phyloP scores from a whole-genome alignment of 768 basidiomycete genomes.

The Candolleomyces eurysporus region DNA sequence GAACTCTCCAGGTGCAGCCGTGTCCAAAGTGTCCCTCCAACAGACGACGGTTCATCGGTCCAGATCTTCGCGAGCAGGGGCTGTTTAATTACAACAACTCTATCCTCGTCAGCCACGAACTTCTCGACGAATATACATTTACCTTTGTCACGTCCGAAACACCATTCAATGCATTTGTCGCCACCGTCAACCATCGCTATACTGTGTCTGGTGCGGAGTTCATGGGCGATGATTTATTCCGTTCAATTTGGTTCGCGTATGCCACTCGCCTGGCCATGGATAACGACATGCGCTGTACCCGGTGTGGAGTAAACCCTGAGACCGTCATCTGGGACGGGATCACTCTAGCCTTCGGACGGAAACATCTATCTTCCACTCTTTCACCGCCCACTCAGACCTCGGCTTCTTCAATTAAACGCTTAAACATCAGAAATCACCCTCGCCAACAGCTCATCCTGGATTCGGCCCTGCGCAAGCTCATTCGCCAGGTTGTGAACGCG shows the following conservation, averaged over 20 bases:
- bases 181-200: constrained; percentile 20
- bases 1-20: constrained; percentile 13
- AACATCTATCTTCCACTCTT: too few relatives aligned
- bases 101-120: too few relatives aligned
- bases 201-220: constrained; percentile 14
- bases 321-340: too few relatives aligned
- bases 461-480: neutral
- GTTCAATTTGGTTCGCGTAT: constrained; percentile 32
- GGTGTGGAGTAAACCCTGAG: too few relatives aligned
- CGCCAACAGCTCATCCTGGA: neutral
- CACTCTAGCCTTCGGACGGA: too few relatives aligned
- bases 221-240: constrained; percentile 26
- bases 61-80: constrained; percentile 24
- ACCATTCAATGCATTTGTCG: too few relatives aligned
- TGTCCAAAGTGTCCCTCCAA: constrained; percentile 12
- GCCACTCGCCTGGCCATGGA: constrained; percentile 19
- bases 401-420: too few relatives aligned
- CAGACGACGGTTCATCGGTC: constrained; percentile 24
- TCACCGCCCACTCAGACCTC: too few relatives aligned
- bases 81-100: constrained; percentile 34
- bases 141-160: too few relatives aligned
- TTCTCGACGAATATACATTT: too few relatives aligned
- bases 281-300: too few relatives aligned
- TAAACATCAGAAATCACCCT: constrained; percentile 4
- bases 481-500: too few relatives aligned